Evolutionary conservation across 1,284 basidiomycete genomes (phyloP).

Genomic region (Pholiota adiposa): DNA sequence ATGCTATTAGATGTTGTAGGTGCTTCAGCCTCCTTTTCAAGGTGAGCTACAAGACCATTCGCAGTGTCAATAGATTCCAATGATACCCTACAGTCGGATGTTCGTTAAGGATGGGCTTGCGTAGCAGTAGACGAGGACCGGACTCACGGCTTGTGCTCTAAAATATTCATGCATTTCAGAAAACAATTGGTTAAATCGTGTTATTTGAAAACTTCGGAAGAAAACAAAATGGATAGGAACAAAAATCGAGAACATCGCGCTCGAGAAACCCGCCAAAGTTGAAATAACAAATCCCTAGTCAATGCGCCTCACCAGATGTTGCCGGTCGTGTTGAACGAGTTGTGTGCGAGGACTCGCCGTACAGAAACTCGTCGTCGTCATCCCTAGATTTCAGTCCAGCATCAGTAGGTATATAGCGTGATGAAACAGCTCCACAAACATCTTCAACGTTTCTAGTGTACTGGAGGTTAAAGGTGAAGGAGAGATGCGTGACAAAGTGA

Average conservation of each 20-base stretch:
- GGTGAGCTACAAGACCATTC: slow-evolving; percentile 50
- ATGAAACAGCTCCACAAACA: slow-evolving; percentile 13
- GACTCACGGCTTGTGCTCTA: slow-evolving; percentile 64
- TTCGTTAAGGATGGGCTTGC: slow-evolving; percentile 11
- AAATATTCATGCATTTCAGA: slow-evolving; percentile 38
- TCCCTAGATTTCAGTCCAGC: slow-evolving; percentile 40
- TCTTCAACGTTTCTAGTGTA: slow-evolving; percentile 8
- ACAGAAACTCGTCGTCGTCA: slow-evolving; percentile 79
- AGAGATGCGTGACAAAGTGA: slow-evolving; percentile 9
- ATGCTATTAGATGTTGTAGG: slow-evolving; percentile 14
- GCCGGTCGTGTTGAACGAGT: slow-evolving; percentile 33
- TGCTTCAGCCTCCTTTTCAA: slow-evolving; percentile 47
- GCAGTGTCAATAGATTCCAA: slow-evolving; percentile 45
- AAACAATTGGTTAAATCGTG: slow-evolving; percentile 41
- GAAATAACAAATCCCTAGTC: slow-evolving; percentile 17
- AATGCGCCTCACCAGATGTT: slow-evolving; percentile 42
- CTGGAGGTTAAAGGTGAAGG: background rate
- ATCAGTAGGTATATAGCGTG: background rate
- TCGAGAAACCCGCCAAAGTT: slow-evolving; percentile 14
- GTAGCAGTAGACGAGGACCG: slow-evolving; percentile 10
- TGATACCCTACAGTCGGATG: slow-evolving; percentile 42
- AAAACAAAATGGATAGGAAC: slow-evolving; percentile 30
- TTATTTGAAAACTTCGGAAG: slow-evolving; percentile 38
- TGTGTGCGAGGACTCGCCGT: slow-evolving; percentile 55
- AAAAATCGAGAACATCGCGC: slow-evolving; percentile 19